phyloP scores from a whole-genome alignment of 805 yeast genomes.

The Kazachstania africana region DNA sequence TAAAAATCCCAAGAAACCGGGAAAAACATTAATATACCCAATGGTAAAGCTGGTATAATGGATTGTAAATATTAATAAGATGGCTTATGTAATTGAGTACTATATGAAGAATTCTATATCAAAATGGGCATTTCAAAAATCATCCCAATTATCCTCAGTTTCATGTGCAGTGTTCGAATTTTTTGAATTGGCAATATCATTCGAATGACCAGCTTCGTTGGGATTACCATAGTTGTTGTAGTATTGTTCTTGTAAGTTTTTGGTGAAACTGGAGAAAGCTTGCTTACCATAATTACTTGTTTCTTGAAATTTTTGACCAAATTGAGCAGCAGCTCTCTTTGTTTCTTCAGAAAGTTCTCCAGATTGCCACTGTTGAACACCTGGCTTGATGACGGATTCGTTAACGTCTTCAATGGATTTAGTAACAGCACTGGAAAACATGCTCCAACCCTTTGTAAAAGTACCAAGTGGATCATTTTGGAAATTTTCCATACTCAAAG shows the following conservation, averaged over 20 bases:
- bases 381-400: constrained; percentile 85
- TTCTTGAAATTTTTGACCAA: constrained; percentile 87
- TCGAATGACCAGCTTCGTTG: constrained; percentile 34
- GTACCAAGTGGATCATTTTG: constrained; percentile 88
- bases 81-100: no score
- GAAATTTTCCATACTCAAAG: constrained; percentile 52
- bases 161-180: constrained; percentile 27
- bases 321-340: constrained; percentile 87
- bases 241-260: constrained; percentile 27
- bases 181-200: constrained; percentile 37
- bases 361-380: constrained; percentile 58
- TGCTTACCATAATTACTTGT: constrained; percentile 69
- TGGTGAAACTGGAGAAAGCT: constrained; percentile 49
- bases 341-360: constrained; percentile 77
- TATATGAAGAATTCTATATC: no score
- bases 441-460: constrained; percentile 84
- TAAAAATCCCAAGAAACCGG: no score
- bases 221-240: constrained; percentile 12
- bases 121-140: neutral
- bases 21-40: no score
- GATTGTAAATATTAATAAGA: no score
- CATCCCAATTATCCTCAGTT: constrained; percentile 34
- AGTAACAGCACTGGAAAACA: constrained; percentile 75
- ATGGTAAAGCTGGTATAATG: no score
- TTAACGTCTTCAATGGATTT: constrained; percentile 79